Conservation (phyloP, 352 stramenopile species). For the Phytophthora colocasiae region DNA sequence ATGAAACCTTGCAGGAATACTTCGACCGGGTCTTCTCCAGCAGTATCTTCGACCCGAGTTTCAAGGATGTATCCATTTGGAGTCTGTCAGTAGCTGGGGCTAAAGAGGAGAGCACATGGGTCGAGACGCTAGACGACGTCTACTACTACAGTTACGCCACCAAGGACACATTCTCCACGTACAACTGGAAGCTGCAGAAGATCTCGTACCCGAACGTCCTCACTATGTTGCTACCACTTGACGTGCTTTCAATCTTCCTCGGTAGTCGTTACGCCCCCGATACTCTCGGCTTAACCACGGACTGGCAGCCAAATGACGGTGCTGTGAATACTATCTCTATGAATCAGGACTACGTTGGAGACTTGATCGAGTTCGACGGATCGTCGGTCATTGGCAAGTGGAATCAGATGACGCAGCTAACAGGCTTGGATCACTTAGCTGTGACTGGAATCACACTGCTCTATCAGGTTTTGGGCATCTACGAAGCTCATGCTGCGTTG, state of each 20-base stretch:
- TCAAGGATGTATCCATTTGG: slow-evolving; percentile 52
- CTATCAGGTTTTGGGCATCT: slow-evolving; percentile 49
- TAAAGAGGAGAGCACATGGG: slow-evolving; percentile 49
- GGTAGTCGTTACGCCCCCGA: slow-evolving; percentile 48
- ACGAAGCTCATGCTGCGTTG: slow-evolving; percentile 44
- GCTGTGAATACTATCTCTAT: slow-evolving; percentile 60
- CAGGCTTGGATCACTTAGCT: slow-evolving; percentile 51
- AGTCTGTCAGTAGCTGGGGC: slow-evolving; percentile 47
- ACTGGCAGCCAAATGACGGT: slow-evolving; percentile 62
- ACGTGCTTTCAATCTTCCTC: slow-evolving; percentile 48
- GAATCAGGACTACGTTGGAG: slow-evolving; percentile 49
- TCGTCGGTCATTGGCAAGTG: slow-evolving; percentile 47
- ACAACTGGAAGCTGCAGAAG: slow-evolving; percentile 45
- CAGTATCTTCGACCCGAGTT: slow-evolving; percentile 45
- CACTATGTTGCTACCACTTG: slow-evolving; percentile 56
- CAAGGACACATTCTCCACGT: slow-evolving; percentile 46
- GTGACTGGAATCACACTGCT: slow-evolving; percentile 54
- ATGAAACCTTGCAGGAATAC: slow-evolving; percentile 41
- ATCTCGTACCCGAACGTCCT: slow-evolving; percentile 57
- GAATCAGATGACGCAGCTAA: slow-evolving; percentile 57
- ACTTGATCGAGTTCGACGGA: slow-evolving; percentile 43
- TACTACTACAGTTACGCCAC: slow-evolving; percentile 70
- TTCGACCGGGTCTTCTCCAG: slow-evolving; percentile 44
- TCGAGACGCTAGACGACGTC: slow-evolving; percentile 55
- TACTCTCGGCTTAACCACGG: slow-evolving; percentile 35